Conservation (phyloP, 75 land plant species). For the Pinus taeda region DNA sequence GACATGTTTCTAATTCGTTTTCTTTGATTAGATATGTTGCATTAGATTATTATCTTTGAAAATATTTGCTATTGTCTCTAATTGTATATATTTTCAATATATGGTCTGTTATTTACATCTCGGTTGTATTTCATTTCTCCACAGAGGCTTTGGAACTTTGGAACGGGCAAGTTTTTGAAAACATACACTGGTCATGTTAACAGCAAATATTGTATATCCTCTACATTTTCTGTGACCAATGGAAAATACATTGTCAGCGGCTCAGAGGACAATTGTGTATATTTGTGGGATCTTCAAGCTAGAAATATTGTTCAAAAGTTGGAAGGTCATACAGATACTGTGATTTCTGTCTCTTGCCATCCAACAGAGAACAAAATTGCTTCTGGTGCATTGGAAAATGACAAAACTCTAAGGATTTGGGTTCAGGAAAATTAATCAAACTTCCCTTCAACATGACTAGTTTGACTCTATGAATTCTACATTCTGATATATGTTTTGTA, state of each 20-base stretch:
- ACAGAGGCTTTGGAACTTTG: slow-evolving; percentile 57
- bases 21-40: too few relatives aligned
- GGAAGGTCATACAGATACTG: slow-evolving; percentile 65
- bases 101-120: slow-evolving; percentile 1
- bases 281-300: slow-evolving; percentile 63
- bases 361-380: slow-evolving; percentile 64
- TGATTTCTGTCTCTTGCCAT: slow-evolving; percentile 57
- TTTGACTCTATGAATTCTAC: too few relatives aligned
- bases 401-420: slow-evolving; percentile 56
- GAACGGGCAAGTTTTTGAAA: slow-evolving; percentile 56
- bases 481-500: too few relatives aligned
- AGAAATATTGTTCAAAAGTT: slow-evolving; percentile 48
- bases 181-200: slow-evolving; percentile 48
- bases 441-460: neutral
- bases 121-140: neutral
- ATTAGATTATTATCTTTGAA: too few relatives aligned
- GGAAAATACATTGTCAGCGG: slow-evolving; percentile 72
- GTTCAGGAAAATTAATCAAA: slow-evolving; percentile 30
- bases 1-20: too few relatives aligned
- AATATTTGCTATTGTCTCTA: neutral
- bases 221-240: slow-evolving; percentile 64
- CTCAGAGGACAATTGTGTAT: slow-evolving; percentile 60
- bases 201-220: slow-evolving; percentile 39
- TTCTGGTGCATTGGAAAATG: slow-evolving; percentile 56
- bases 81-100: neutral